Evolutionary conservation across 176 grass and related monocot species (phyloP).

Genomic region (Oryza glumipatula): DNA sequence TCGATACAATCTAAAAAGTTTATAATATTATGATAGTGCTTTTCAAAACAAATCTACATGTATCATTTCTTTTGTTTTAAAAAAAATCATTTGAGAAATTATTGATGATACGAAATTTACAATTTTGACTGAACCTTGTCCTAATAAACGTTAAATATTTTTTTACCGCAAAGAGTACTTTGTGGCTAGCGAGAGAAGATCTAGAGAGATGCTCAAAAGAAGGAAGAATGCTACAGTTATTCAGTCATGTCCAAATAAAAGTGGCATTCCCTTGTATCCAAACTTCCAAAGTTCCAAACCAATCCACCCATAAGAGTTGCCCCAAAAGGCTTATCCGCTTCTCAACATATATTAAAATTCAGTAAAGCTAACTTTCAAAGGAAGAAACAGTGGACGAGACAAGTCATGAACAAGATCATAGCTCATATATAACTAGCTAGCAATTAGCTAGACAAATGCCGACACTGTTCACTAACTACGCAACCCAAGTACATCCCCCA

Average conservation of each 20-base stretch:
- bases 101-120: no score
- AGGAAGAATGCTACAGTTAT: neutral
- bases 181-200: neutral
- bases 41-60: no score
- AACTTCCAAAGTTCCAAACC: neutral
- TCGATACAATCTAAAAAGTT: no score
- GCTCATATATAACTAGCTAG: neutral
- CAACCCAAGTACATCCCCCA: neutral
- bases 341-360: conserved; percentile 6
- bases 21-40: no score
- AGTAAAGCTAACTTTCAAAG: conserved; percentile 13
- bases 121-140: no score
- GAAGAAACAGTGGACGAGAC: conserved; percentile 20
- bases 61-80: no score
- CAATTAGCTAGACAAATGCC: neutral
- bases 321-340: conserved; percentile 15
- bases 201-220: neutral
- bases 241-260: neutral
- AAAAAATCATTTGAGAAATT: no score
- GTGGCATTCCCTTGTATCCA: neutral
- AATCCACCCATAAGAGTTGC: conserved; percentile 27
- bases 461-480: neutral
- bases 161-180: neutral
- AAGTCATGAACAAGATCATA: conserved; percentile 11
- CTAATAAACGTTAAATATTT: no score